phyloP scores from a whole-genome alignment of 148 eudicot genomes.

The Camellia japonica region DNA sequence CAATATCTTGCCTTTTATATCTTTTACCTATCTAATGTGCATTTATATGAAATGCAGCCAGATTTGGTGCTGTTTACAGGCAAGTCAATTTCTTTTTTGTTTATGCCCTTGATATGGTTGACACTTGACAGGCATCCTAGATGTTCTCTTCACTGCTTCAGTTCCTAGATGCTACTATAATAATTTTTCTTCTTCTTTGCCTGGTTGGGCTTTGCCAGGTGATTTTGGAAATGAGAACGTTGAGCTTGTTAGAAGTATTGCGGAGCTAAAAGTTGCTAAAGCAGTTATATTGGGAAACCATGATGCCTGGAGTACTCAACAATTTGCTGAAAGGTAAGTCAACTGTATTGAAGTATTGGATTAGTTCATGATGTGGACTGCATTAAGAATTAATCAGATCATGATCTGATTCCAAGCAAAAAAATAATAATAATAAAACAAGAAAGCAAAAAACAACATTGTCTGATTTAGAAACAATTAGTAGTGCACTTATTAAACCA shows the following conservation, averaged over 20 bases:
- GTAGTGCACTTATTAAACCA: not conserved
- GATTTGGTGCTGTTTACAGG: slow-evolving; percentile 94
- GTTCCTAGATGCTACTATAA: not conserved
- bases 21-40: slow-evolving; percentile 25
- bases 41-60: slow-evolving; percentile 62
- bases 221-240: slow-evolving; percentile 92
- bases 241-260: slow-evolving; percentile 71
- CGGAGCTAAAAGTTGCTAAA: slow-evolving; percentile 59
- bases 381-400: not conserved
- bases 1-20: slow-evolving; percentile 5
- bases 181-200: not conserved
- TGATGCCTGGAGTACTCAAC: slow-evolving; percentile 71
- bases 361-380: not conserved
- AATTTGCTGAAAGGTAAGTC: slow-evolving; percentile 62
- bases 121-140: not conserved
- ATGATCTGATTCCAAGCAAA: not conserved
- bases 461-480: not conserved
- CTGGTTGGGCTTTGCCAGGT: slow-evolving; percentile 41
- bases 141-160: slow-evolving; percentile 6
- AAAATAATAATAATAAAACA: too few relatives aligned
- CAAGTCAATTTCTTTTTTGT: slow-evolving; percentile 26
- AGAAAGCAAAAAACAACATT: not conserved
- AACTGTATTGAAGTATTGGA: not conserved
- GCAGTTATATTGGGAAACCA: slow-evolving; percentile 91
- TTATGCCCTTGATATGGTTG: not conserved